Conservation (phyloP, 169 alveolate species). For the Theileria parva region DNA sequence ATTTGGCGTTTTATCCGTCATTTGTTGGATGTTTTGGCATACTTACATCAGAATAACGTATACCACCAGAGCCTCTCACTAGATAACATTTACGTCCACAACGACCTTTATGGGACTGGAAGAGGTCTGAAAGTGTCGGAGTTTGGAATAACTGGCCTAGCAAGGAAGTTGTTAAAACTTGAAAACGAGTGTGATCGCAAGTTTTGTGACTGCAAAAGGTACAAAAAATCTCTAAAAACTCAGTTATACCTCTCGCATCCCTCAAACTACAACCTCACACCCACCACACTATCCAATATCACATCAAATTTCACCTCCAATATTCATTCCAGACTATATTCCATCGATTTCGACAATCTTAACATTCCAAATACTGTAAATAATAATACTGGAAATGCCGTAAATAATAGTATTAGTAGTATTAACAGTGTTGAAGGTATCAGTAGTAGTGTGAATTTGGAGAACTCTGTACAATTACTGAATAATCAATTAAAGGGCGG, state of each 20-base stretch:
- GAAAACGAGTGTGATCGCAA: constrained; percentile 40
- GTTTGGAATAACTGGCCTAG: constrained; percentile 46
- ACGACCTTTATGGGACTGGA: constrained; percentile 34
- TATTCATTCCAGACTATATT: no score
- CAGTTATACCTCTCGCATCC: constrained; percentile 59
- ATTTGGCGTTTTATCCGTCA: constrained; percentile 61
- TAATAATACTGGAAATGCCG: no score
- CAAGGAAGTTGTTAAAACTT: constrained; percentile 29
- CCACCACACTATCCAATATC: neutral
- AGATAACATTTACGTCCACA: constrained; percentile 49
- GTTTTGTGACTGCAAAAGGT: constrained; percentile 26
- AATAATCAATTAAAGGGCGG: no score
- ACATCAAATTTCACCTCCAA: no score
- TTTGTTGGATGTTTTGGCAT: constrained; percentile 56
- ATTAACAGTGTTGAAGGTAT: no score
- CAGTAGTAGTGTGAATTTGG: no score
- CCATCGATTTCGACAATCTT: no score
- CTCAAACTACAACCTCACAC: constrained; percentile 25
- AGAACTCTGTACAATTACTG: no score
- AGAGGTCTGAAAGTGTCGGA: constrained; percentile 55
- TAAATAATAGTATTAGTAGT: no score
- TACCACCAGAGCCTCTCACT: constrained; percentile 58
- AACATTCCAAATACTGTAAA: no score
- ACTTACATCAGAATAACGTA: constrained; percentile 53
- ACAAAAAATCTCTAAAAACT: constrained; percentile 4